Base-by-base conservation (phyloP, 352 stramenopile species). In the Phytophthora hybrid region DNA sequence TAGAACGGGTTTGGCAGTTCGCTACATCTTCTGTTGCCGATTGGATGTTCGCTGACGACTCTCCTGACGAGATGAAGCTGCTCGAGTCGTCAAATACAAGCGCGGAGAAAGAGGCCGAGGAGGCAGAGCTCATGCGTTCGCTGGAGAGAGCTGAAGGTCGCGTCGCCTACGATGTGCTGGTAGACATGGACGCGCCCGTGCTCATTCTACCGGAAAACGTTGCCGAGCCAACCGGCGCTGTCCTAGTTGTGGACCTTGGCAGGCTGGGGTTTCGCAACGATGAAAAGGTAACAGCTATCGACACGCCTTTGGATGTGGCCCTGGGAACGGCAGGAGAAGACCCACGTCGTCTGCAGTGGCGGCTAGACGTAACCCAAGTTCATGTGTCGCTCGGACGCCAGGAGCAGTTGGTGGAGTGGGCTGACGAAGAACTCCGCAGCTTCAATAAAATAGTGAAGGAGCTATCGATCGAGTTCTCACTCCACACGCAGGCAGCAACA, bases 1-100 rank as follows among this genome's bases (percentile, higher is more conserved):
- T 93, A 11, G 87, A 96, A 31, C 85, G 82, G 41, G 87, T 92
- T 9, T 96, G 89, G 89, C 87, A 78, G 51, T 94, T 93, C 54
- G 88, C 88, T 34, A 96, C 89, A 29, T 93, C 84, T 47, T 95
- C 89, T 26, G 86, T 96, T 9, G 82, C 87, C 6, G 84, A 93
- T 19, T 96, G 87, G 82, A 90, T 96, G 47, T 94, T 94, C 69
- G 79, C 88, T 1, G 83, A 91, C 41, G 78, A 92, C 53, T 44
- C 87, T 19, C 41, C 34, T 13, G 71, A 69, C 52, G 66, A 71
- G 18, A 60, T 34, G 19, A 74, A 75, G n/a, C 11, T 59, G 1
- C 53, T 76, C 23, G 52, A 71, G 51, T 63, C 69, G 13, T 68
- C 63, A 14, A 54, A 68, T 6, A 26, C 29, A 41, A 65, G 16